Evolutionary conservation across 2,329 filamentous ascomycete genomes (phyloP).

Genomic region (Zalaria obscura): DNA sequence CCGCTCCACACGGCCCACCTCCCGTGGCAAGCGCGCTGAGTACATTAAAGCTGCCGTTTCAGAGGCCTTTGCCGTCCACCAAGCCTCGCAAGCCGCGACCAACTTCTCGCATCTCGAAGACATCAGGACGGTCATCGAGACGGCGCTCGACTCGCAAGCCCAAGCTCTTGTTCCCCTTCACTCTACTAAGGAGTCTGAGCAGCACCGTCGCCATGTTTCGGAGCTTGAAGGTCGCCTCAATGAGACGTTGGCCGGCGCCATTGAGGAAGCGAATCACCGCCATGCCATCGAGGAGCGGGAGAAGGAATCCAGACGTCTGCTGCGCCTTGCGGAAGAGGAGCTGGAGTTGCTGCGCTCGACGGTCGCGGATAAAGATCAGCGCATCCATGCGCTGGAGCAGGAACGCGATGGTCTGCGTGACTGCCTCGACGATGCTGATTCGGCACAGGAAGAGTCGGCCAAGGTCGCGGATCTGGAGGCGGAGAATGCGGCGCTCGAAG

Average conservation of each 20-base stretch:
- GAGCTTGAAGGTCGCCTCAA: conserved; percentile 17
- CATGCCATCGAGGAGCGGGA: conserved; percentile 29
- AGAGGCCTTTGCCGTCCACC: conserved; percentile 45
- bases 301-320: conserved; percentile 25
- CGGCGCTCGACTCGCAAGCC: conserved; percentile 15
- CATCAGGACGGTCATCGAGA: conserved; percentile 21
- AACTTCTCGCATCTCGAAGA: conserved; percentile 31
- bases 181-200: conserved; percentile 15
- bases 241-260: conserved; percentile 18
- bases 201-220: conserved; percentile 13
- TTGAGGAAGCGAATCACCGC: conserved; percentile 27
- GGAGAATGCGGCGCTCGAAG: conserved; percentile 47
- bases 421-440: conserved; percentile 22
- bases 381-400: conserved; percentile 26
- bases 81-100: conserved; percentile 20
- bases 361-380: conserved; percentile 26
- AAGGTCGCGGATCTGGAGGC: conserved; percentile 30
- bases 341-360: conserved; percentile 29
- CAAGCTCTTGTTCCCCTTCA: conserved; percentile 10
- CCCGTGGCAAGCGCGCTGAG: conserved; percentile 63
- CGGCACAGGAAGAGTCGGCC: conserved; percentile 10
- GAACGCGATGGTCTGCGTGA: conserved; percentile 25
- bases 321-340: conserved; percentile 36
- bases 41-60: conserved; percentile 51
- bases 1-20: conserved; percentile 50